Conservation (phyloP, 225 moss, liverwort and hornwort genomes). For the Bryum argenteum region DNA sequence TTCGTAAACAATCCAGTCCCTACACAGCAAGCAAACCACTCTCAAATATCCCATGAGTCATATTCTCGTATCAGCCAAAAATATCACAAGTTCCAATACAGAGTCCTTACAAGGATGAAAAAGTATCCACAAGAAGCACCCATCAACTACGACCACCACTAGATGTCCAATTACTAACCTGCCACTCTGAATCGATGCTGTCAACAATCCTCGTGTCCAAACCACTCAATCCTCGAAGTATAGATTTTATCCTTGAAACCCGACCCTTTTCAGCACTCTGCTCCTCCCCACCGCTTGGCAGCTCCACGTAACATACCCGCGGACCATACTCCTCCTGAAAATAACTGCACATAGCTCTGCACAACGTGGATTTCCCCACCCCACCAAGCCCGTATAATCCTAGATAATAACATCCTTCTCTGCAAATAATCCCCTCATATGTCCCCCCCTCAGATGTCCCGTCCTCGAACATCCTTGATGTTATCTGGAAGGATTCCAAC, state of each 20-base stretch:
- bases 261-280: rapidly evolving
- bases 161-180: background rate
- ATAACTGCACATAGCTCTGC: background rate
- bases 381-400: background rate
- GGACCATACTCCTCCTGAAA: background rate
- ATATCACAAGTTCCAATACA: too few species aligned
- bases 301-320: background rate
- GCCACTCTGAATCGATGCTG: rapidly evolving
- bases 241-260: background rate
- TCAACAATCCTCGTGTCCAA: rapidly evolving
- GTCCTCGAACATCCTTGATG: too few species aligned
- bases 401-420: background rate
- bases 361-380: background rate
- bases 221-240: background rate
- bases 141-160: too few species aligned
- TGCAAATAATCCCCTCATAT: too few species aligned
- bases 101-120: too few species aligned
- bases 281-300: background rate
- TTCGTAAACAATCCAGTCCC: background rate
- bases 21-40: background rate
- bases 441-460: too few species aligned
- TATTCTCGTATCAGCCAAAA: background rate
- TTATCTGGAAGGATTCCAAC: too few species aligned
- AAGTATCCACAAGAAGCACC: too few species aligned
- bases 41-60: too few species aligned